Conservation (phyloP, 2,329 filamentous ascomycete species). For the Phaeosphaeria sp. region DNA sequence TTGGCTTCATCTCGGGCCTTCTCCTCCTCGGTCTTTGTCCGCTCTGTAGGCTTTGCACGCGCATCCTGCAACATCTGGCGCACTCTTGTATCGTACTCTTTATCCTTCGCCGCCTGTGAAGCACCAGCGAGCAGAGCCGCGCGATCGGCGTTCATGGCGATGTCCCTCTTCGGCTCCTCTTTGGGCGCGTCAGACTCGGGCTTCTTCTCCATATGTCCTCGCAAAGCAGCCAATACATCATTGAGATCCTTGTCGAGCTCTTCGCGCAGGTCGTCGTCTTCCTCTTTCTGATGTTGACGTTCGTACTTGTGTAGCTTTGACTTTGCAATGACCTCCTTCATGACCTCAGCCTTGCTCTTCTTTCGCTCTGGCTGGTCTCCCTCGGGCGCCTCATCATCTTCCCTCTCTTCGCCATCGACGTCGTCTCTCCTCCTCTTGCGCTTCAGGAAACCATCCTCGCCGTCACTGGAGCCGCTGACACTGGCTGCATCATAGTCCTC, state of each 20-base stretch:
- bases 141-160: constrained; percentile 66
- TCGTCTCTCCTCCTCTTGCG: constrained; percentile 56
- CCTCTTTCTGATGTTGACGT: constrained; percentile 88
- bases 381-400: constrained; percentile 38
- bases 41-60: constrained; percentile 82
- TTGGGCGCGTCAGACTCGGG: constrained; percentile 51
- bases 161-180: constrained; percentile 48
- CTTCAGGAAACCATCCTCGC: constrained; percentile 47
- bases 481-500: constrained; percentile 87
- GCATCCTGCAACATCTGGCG: constrained; percentile 84
- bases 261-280: constrained; percentile 85
- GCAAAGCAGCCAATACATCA: constrained; percentile 76
- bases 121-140: constrained; percentile 65
- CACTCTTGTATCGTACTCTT: constrained; percentile 85
- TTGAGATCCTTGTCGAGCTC: constrained; percentile 84
- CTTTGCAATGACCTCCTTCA: constrained; percentile 97
- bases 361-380: constrained; percentile 76
- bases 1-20: constrained; percentile 73
- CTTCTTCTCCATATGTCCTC: constrained; percentile 60
- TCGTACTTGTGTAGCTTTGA: constrained; percentile 96
- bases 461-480: constrained; percentile 59
- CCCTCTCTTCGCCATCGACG: constrained; percentile 52
- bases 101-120: constrained; percentile 74
- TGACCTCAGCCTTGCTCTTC: constrained; percentile 95
- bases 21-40: constrained; percentile 71